Evolutionary conservation across 2,329 filamentous ascomycete genomes (phyloP), one percentile per base, ranked within the genome.

Genomic region (Verticillium alfalfae): DNA sequence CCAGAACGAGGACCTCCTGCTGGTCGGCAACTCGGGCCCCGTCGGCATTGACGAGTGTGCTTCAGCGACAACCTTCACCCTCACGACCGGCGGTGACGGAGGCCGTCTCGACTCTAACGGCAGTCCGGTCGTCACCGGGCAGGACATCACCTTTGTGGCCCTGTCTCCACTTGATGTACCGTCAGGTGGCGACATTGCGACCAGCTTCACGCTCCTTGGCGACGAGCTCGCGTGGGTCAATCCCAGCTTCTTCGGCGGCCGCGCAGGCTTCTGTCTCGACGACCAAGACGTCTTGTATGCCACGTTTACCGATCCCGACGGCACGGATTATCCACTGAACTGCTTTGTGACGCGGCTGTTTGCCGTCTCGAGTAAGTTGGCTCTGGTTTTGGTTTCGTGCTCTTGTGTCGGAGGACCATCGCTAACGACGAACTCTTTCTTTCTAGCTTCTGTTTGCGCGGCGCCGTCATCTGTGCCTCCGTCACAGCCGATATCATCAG

Each of bases 211-310:
- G n/a, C 39, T 31, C 10, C 22, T 22, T 34, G 56, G 56, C 12
- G 57, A 57, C 22, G 37, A 22, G 34, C 56, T 63, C 39, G 57
- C 26, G 38, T 63, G 62, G 62, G 6, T 37, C 12, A 63, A 62
- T 36, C 13, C 38, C 26, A 18, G 16, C 26, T 63, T 65, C 55
- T 65, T 64, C 31, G 57, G 57, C 37, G 61, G 60, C 49, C 38
- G 57, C 22, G 63, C 63, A 34, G 62, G 57, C 16, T 63, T 63
- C 54, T 65, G 63, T 18, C 57, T 62, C 52, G 62, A 61, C 36
- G 22, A 34, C 31, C 56, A 22, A 37, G 57, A 60, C 22, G 49
- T 56, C 34, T 41, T 63, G 7, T 63, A 41, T 39, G 62, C 63
- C 3, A 64, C 60, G 12, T 63, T 65, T 34, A 58, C 34, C 22